Base-by-base conservation (phyloP, 129 eudicot species). In the Calendula officinalis region DNA sequence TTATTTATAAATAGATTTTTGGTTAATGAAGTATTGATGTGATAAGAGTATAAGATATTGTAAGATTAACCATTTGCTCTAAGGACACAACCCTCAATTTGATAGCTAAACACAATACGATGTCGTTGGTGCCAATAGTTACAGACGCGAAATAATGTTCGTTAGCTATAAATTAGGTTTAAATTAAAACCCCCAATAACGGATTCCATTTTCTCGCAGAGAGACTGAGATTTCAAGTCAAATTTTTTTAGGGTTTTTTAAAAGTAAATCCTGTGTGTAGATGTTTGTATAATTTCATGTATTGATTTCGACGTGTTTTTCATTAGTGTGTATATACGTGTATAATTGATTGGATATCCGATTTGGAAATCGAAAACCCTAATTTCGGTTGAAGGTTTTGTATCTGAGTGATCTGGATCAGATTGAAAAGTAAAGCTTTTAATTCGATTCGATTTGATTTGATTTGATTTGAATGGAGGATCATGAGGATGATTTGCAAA, bases 401-500 rank as follows among this genome's bases (percentile, higher is more conserved):
- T 66, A 53, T 43, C 40, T 22, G 55, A 12, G 56, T 37, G 75
- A 62, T 75, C 80, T 54, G 74, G 66, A 70, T 15, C 32, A 13
- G 58, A 30, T 34, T 37, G 36, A 46, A 12, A 56, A 50, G 38
- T 8, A 8, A 43, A 44, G 22, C 40, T 57, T n/a, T 45, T 4
- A 30, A 22, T 22, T 22, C 30, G 30, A 22, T 22, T 22, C 30
- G 30, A 22, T 45, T 44, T 2, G 47, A 66, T 66, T 51, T 66
- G 77, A 43, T 62, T 40, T 55, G 46, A 57, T 36, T 66, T 39
- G 41, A 50, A 40, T 81, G 87, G 89, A 77, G 80, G 89, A 87
- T 85, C 96, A 85, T 56, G 91, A 88, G 32, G 96, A 88, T 67
- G 98, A 91, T 62, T 65, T 87, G 83, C 84, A 78, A 73, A 87